These are phyloP conservation scores for Clonostachys byssicola DNA, from an alignment of 2,329 filamentous ascomycete genomes.

Conservation along the genomic window DNA sequence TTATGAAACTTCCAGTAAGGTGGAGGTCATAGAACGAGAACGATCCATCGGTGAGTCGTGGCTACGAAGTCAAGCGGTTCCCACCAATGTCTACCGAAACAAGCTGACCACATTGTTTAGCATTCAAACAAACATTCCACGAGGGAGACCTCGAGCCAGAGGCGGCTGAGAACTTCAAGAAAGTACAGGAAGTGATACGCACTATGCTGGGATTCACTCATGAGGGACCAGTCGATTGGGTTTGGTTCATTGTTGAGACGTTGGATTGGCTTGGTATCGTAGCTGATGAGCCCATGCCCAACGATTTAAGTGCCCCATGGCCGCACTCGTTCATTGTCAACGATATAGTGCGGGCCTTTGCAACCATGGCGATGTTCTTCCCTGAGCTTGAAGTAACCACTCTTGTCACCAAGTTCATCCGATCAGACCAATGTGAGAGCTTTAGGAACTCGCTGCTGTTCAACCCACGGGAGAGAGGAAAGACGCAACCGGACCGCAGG, in stretches of 20 bases:
- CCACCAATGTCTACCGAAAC: no score
- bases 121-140: slow-evolving; percentile 17
- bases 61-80: background rate
- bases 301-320: slow-evolving; percentile 7
- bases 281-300: slow-evolving; percentile 9
- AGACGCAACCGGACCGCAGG: slow-evolving; percentile 11
- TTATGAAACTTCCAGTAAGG: background rate
- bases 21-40: slow-evolving; percentile 17
- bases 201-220: slow-evolving; percentile 7
- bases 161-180: slow-evolving; percentile 7
- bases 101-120: slow-evolving; percentile 1
- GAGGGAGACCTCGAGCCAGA: slow-evolving; percentile 17
- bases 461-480: slow-evolving; percentile 9
- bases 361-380: slow-evolving; percentile 17
- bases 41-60: slow-evolving; percentile 9
- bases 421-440: slow-evolving; percentile 6
- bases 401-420: slow-evolving; percentile 9
- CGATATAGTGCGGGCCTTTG: slow-evolving; percentile 15
- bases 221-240: slow-evolving; percentile 10
- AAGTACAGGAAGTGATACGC: slow-evolving; percentile 10
- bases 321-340: slow-evolving; percentile 15
- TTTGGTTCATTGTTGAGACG: slow-evolving; percentile 12
- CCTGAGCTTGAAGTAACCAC: slow-evolving; percentile 4
- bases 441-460: slow-evolving; percentile 12
- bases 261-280: slow-evolving; percentile 13